Percentiles rank a stretch among this genome's conserved stretches.
Evolutionary conservation across 495 filamentous ascomycete genomes (phyloP).

Genomic region (Aspergillus haitiensis): DNA sequence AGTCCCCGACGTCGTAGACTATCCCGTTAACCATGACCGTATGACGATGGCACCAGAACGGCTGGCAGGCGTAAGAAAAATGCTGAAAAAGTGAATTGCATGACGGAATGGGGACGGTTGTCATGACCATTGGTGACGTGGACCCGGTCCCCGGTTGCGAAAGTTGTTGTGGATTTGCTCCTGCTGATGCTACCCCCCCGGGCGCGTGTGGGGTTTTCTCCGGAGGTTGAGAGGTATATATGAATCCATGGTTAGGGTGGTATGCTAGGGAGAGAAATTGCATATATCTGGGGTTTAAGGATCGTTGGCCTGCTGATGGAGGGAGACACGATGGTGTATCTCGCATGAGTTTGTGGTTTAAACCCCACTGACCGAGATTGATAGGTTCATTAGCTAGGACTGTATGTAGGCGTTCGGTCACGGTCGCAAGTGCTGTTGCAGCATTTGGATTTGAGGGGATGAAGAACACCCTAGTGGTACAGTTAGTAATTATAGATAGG

Average conservation of each 20-base stretch:
- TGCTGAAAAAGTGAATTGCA: conserved; percentile 42
- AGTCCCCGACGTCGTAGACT: conserved; percentile 48
- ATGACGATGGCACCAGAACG: conserved; percentile 47
- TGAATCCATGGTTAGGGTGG: conserved; percentile 44
- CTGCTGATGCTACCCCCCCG: neutral
- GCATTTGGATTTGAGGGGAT: conserved; percentile 47
- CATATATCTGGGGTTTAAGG: conserved; percentile 40
- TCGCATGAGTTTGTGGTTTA: conserved; percentile 49
- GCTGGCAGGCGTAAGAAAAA: conserved; percentile 47
- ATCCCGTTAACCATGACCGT: conserved; percentile 42
- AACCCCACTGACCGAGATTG: conserved; percentile 42
- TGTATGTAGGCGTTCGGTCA: conserved; percentile 46
- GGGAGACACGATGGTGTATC: conserved; percentile 49
- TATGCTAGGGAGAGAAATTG: conserved; percentile 48
- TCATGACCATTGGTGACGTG: conserved; percentile 41
- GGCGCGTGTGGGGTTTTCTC: conserved; percentile 22
- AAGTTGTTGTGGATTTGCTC: neutral
- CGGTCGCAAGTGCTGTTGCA: conserved; percentile 34
- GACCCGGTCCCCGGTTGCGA: neutral
- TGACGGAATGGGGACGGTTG: conserved; percentile 38
- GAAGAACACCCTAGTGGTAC: conserved; percentile 44
- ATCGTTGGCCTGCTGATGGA: conserved; percentile 30
- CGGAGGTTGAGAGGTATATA: conserved; percentile 43
- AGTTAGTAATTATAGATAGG: conserved; percentile 4
- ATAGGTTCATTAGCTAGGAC: conserved; percentile 40